A percentile compares a stretch with the other conserved stretches of the same genome.
Conservation (phyloP, 2,329 filamentous ascomycete genomes). For the Fusarium secorum region DNA sequence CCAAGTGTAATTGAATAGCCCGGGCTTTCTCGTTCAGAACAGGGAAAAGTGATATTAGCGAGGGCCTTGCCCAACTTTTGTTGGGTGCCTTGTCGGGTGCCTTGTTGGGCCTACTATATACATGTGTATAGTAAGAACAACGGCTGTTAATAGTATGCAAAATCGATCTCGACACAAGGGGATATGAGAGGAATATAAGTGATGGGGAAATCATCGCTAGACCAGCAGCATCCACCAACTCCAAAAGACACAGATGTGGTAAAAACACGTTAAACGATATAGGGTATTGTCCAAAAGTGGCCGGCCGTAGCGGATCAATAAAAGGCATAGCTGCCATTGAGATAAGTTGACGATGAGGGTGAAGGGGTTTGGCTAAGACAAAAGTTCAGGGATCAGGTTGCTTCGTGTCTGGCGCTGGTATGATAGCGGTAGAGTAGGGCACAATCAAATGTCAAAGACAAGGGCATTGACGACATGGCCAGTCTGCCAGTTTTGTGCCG, state of each 20-base stretch:
- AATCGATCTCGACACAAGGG: slow-evolving; percentile 5
- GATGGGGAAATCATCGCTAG: slow-evolving; percentile 27
- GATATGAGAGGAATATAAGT: slow-evolving; percentile 9
- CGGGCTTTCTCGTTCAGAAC: neutral
- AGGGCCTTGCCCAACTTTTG: neutral
- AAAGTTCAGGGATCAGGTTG: neutral
- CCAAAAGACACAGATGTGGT: slow-evolving; percentile 7
- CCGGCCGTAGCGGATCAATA: slow-evolving; percentile 8
- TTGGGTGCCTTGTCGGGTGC: neutral
- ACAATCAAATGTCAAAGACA: slow-evolving; percentile 61
- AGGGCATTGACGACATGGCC: slow-evolving; percentile 81
- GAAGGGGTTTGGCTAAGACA: neutral
- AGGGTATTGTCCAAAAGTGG: slow-evolving; percentile 44
- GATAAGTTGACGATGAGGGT: neutral
- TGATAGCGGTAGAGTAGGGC: neutral
- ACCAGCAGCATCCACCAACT: slow-evolving; percentile 27
- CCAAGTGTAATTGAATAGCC: neutral
- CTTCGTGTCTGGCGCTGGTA: no score
- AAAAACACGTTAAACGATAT: slow-evolving; percentile 10
- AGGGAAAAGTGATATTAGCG: slow-evolving; percentile 6
- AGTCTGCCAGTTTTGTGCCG: slow-evolving; percentile 76
- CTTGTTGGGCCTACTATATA: neutral
- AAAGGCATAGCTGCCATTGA: neutral
- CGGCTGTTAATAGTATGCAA: neutral
- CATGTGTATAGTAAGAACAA: neutral